Percentiles rank a stretch among this genome's conserved stretches.
phyloP scores from a whole-genome alignment of 371 early-diverging fungal genomes.

The Rhizopus sp. region DNA sequence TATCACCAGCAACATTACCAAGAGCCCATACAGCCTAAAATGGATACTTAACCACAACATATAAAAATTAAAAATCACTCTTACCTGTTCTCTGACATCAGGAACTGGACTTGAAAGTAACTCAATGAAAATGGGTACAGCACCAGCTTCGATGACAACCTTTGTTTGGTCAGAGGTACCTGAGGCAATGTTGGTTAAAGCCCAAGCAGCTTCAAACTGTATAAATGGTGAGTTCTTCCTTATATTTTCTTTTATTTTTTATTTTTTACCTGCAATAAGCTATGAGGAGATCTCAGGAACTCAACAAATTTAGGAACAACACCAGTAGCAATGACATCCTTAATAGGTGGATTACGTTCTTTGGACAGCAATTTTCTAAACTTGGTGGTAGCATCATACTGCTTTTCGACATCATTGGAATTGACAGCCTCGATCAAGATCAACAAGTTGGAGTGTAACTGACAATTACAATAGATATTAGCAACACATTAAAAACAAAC shows the following conservation, averaged over 20 bases:
- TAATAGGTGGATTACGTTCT: constrained; percentile 98
- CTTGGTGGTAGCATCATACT: constrained; percentile 82
- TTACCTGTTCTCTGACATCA: constrained; percentile 96
- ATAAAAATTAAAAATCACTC: neutral
- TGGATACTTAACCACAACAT: neutral
- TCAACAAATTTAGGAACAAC: constrained; percentile 97
- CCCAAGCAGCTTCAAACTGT: constrained; percentile 99
- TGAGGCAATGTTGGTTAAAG: constrained; percentile 99
- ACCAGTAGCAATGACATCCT: constrained; percentile 93
- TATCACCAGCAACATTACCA: constrained; percentile 99
- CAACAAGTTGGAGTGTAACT: constrained; percentile 30
- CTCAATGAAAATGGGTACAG: constrained; percentile 91
- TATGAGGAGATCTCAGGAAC: constrained; percentile 78
- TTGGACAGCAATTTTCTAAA: constrained; percentile 97
- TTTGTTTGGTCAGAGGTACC: constrained; percentile 96
- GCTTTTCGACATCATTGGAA: constrained; percentile 77
- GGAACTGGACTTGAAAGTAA: constrained; percentile 82
- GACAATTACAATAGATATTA: neutral
- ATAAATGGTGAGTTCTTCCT: neutral
- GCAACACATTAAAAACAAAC: constrained; percentile 10
- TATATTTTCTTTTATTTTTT: neutral
- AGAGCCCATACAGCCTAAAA: constrained; percentile 97
- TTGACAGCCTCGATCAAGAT: constrained; percentile 76
- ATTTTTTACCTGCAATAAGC: constrained; percentile 83
- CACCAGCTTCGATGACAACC: constrained; percentile 90